Percentiles rank a stretch among this genome's conserved stretches.
These are phyloP conservation scores for Colletotrichum limetticola DNA, from an alignment of 2,329 filamentous ascomycete genomes.

Conservation along the genomic window DNA sequence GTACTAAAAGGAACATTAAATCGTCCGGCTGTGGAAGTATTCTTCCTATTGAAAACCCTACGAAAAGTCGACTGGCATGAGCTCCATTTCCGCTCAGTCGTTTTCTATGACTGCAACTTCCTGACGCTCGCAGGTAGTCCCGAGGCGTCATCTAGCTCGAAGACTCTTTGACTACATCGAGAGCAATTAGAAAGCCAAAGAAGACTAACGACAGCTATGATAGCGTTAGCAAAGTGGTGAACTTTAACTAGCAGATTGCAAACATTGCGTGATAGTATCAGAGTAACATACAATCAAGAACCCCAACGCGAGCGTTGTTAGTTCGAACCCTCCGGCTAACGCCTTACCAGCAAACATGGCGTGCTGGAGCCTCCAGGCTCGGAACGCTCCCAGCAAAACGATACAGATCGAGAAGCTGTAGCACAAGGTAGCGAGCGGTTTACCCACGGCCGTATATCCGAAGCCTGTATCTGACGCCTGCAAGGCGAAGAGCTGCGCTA, in stretches of 20 bases:
- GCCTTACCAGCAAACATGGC: constrained; percentile 44
- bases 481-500: constrained; percentile 75
- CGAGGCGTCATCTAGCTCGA: not conserved
- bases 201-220: constrained; percentile 18
- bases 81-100: not conserved
- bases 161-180: constrained; percentile 33
- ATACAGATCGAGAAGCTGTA: constrained; percentile 52
- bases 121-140: not conserved
- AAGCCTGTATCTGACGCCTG: constrained; percentile 53
- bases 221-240: not conserved
- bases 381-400: constrained; percentile 43
- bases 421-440: constrained; percentile 62
- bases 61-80: not conserved
- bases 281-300: constrained; percentile 32
- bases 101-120: not conserved
- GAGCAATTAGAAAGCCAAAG: constrained; percentile 33
- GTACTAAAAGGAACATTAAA: not conserved
- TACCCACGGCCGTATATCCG: constrained; percentile 70
- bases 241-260: too few relatives aligned
- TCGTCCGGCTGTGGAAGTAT: not conserved
- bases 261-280: too few relatives aligned
- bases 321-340: constrained; percentile 45
- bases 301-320: constrained; percentile 34
- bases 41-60: not conserved
- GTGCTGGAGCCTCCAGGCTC: constrained; percentile 45